phyloP scores from a whole-genome alignment of 2,329 filamentous ascomycete species.

The Claviceps fusiformis region DNA sequence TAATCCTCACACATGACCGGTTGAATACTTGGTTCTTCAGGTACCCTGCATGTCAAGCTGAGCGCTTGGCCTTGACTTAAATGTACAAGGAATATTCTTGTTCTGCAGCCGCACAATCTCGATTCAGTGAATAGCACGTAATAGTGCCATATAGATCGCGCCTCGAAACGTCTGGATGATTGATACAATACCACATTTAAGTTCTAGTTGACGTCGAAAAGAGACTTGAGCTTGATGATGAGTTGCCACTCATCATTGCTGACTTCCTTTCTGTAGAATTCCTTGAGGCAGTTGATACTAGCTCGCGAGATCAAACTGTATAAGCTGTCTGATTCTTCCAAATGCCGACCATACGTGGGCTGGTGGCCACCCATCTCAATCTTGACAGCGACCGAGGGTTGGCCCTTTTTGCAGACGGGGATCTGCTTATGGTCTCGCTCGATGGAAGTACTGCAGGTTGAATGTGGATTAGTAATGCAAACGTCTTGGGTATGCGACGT shows the following conservation, averaged over 20 bases:
- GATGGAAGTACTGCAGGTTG: slow-evolving; percentile 60
- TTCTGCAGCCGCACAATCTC: background rate
- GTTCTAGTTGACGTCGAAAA: slow-evolving; percentile 71
- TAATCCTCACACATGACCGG: too few relatives aligned
- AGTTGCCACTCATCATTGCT: slow-evolving; percentile 87
- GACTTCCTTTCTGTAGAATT: slow-evolving; percentile 83
- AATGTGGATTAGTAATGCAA: background rate
- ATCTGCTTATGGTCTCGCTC: slow-evolving; percentile 97
- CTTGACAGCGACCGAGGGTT: slow-evolving; percentile 95
- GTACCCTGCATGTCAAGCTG: too few relatives aligned
- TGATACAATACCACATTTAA: background rate
- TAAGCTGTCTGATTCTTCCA: slow-evolving; percentile 79
- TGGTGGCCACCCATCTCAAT: slow-evolving; percentile 89
- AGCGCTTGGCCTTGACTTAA: background rate
- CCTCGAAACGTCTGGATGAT: too few relatives aligned
- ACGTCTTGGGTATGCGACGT: background rate
- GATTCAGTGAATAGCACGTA: background rate
- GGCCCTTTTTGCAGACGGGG: slow-evolving; percentile 81
- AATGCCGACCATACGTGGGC: slow-evolving; percentile 84
- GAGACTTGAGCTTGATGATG: slow-evolving; percentile 86
- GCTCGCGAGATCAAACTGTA: slow-evolving; percentile 79
- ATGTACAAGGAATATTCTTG: background rate
- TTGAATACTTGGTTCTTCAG: background rate
- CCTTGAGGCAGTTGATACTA: slow-evolving; percentile 90
- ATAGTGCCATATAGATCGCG: too few relatives aligned